These are phyloP conservation scores for Glycyrrhiza uralensis DNA, from an alignment of 306 rosid species.

Conservation along the genomic window DNA sequence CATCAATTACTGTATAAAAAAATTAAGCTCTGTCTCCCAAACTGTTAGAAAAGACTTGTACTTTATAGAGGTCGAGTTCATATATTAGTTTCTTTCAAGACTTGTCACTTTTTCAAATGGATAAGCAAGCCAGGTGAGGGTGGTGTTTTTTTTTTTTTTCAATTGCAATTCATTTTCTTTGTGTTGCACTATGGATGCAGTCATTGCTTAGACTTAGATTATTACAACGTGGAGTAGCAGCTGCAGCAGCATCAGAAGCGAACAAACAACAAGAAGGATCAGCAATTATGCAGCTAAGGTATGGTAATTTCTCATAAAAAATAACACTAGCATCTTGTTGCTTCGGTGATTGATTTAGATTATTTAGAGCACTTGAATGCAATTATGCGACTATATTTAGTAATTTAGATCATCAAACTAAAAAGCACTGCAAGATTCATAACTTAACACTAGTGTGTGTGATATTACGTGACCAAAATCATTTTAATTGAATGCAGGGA, in stretches of 20 bases:
- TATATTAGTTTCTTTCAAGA: background rate
- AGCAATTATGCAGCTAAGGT: conserved; percentile 58
- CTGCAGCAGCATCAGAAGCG: conserved; percentile 20
- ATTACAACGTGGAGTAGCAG: conserved; percentile 48
- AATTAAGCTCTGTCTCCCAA: no score
- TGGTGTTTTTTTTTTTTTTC: background rate
- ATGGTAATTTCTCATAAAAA: background rate
- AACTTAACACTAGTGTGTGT: background rate
- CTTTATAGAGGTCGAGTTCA: no score
- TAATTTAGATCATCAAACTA: background rate
- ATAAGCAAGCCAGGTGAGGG: background rate
- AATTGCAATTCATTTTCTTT: background rate
- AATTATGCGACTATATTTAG: background rate
- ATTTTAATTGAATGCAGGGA: conserved; percentile 52
- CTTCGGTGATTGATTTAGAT: background rate
- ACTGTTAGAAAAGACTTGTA: no score
- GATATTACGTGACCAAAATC: background rate
- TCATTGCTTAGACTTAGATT: conserved; percentile 64
- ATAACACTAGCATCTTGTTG: background rate
- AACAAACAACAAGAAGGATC: conserved; percentile 44
- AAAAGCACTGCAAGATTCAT: background rate
- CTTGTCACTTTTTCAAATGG: background rate
- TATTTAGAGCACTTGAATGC: background rate
- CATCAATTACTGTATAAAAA: no score
- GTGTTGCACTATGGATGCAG: conserved; percentile 33